Evolutionary conservation across 441 rosid genomes (phyloP).

Genomic region (Pelargonium citronellum): DNA sequence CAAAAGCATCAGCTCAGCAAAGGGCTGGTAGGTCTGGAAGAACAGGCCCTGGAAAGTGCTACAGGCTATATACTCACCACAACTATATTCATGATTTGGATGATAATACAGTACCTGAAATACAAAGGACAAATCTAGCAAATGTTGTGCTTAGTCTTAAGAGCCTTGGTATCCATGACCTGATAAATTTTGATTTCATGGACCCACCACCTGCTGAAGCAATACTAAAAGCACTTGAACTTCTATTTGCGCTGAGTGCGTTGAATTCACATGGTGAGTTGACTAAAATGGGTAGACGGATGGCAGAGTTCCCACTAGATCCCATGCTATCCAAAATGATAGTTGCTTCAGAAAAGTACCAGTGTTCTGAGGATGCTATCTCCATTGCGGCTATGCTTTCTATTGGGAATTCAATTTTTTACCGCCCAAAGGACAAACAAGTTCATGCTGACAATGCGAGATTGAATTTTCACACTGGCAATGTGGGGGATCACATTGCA

Average conservation of each 20-base stretch:
- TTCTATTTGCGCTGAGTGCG: slow-evolving; percentile 85
- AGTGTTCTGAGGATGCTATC: slow-evolving; percentile 89
- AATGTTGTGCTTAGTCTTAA: slow-evolving; percentile 84
- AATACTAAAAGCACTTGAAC: slow-evolving; percentile 77
- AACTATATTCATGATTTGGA: slow-evolving; percentile 82
- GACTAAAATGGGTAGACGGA: slow-evolving; percentile 88
- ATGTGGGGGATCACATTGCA: slow-evolving; percentile 93
- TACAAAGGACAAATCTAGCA: slow-evolving; percentile 91
- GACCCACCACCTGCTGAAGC: slow-evolving; percentile 99
- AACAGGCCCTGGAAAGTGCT: slow-evolving; percentile 94
- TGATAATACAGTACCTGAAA: slow-evolving; percentile 85
- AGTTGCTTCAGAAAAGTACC: slow-evolving; percentile 85
- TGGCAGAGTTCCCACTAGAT: slow-evolving; percentile 97
- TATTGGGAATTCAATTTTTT: slow-evolving; percentile 84
- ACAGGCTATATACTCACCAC: slow-evolving; percentile 74
- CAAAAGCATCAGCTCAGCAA: slow-evolving; percentile 98
- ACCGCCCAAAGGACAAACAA: slow-evolving; percentile 95
- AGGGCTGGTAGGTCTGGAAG: slow-evolving; percentile 96
- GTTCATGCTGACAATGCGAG: slow-evolving; percentile 96
- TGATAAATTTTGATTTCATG: slow-evolving; percentile 91
- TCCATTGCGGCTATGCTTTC: slow-evolving; percentile 95
- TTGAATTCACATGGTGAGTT: slow-evolving; percentile 83
- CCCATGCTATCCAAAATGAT: slow-evolving; percentile 95
- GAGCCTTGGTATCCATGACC: slow-evolving; percentile 96
- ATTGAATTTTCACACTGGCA: slow-evolving; percentile 86